Evolutionary conservation across 2,329 filamentous ascomycete species (phyloP), one percentile per base, ranked within the genome.

Genomic region (Sarocladium strictum): DNA sequence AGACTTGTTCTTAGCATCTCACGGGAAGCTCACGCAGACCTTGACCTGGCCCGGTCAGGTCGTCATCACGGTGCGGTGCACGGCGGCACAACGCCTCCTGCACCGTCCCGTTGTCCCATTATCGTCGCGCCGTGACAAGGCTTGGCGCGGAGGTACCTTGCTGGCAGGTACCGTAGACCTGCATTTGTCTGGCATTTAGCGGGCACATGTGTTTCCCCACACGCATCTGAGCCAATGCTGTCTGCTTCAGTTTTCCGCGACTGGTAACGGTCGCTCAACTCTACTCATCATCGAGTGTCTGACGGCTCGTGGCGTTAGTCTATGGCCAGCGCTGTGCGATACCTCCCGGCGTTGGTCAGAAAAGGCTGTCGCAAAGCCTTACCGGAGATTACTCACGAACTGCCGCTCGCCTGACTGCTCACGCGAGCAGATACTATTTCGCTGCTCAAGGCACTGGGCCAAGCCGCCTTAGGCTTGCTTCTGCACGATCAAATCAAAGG

Each of bases 121-220:
- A 9, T 11, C 40, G 7, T 43, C 40, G 40, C 40, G 40, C 40
- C 21, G 40, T 24, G 21, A 43, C 21, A 11, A 43, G 24, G 17
- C 40, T 43, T 43, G 40, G 40, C 40, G 15, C 40, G 17, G 40
- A 24, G 17, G 40, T 43, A 43, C 40, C 24, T 43, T 11, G 21
- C 21, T 24, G 6, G 3, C 3, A 43, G 7, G 40, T 43, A 43
- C 40, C 15, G 17, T 19, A 21, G 35, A 17, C 35, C 9, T 23
- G 29, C n/a, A 11, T 40, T n/a, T 40, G 40, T 7, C 21, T 43
- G 40, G 40, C 15, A 43, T 43, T 43, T 43, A 19, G 17, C 40
- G 21, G 40, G 40, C 40, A 43, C 40, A 43, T 43, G 40, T 43
- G 17, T 19, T 43, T 43, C 40, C 40, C 40, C 40, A 43, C 40